Evolutionary conservation across 805 yeast genomes (phyloP), one percentile per base, ranked within the genome.

Genomic region (Candida pseudoglaebosa): DNA sequence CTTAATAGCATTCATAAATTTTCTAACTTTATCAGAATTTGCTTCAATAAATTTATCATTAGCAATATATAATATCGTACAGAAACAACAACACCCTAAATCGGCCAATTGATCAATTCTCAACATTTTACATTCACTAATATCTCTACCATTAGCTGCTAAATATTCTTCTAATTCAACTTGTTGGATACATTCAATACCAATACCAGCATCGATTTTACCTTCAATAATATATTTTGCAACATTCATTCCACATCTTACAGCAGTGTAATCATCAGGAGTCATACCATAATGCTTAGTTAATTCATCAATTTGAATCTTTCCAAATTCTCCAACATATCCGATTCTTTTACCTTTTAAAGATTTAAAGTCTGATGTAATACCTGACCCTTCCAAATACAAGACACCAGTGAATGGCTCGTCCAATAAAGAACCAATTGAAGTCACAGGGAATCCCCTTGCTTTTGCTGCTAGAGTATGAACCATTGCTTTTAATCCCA

Each of bases 401-500:
- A 75, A 59, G 28, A 75, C 67, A 24, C 80, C 80, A 14, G 80
- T 75, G 56, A 75, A 75, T 6, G 80, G 81, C 48, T 75, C 80
- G 47, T 75, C 80, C 42, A 75, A 61, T 34, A 75, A 57, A 4
- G 79, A 73, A 2, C 75, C 80, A 36, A 75, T 68, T 12, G 80
- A 72, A 15, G 79, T 76, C 16, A 75, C 78, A 20, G 77, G 77
- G 51, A 61, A 75, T 7, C 79, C 79, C 44, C 80, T 66, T 9
- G 80, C 80, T 52, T 74, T 75, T 17, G 79, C 80, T 38, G 80
- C 80, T 42, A 75, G 57, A 4, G 80, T 75, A 49, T 75, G 80
- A 47, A 75, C 74, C 80, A 75, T 75, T 32, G 80, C 80, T 52
- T 75, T 75, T 44, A 75, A 61, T 10, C 80, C 80, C 77, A 75